phyloP scores from a whole-genome alignment of 768 basidiomycete genomes.

The Mycena filopes region DNA sequence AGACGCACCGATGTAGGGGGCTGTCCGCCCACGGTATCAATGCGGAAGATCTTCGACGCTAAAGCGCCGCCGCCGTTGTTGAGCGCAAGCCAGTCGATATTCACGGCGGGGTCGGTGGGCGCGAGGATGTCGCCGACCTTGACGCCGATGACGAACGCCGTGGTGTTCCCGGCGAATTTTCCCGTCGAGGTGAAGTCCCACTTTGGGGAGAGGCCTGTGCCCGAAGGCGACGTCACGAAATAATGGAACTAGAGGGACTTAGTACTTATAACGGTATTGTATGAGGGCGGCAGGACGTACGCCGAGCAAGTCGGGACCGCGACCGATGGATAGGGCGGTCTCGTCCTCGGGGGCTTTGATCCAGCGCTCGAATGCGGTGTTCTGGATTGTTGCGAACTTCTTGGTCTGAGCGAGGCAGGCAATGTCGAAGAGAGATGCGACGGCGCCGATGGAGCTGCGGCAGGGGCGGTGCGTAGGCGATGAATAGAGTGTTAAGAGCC shows the following conservation, averaged over 20 bases:
- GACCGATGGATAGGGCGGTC: conserved; percentile 19
- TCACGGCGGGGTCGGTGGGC: conserved; percentile 34
- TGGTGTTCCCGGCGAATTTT: conserved; percentile 3
- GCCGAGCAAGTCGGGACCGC: not conserved
- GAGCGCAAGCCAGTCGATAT: conserved; percentile 55
- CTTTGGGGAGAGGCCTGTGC: conserved; percentile 44
- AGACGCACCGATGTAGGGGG: conserved; percentile 45
- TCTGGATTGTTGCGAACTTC: conserved; percentile 3
- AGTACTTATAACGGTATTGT: too few relatives aligned
- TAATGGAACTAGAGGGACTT: conserved; percentile 46
- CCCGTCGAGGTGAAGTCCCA: conserved; percentile 51
- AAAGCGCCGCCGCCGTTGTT: conserved; percentile 47
- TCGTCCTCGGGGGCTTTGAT: conserved; percentile 23
- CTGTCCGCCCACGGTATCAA: conserved; percentile 35
- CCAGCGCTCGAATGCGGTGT: conserved; percentile 44
- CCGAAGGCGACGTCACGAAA: conserved; percentile 50
- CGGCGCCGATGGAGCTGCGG: conserved; percentile 59
- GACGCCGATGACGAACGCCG: conserved; percentile 33
- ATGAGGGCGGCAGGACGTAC: not conserved
- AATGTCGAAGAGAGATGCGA: conserved; percentile 65
- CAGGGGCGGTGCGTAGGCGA: too few relatives aligned
- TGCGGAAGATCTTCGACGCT: conserved; percentile 49
- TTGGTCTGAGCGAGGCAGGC: conserved; percentile 53
- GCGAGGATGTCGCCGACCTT: conserved; percentile 41
- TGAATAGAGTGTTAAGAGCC: too few relatives aligned